These are phyloP conservation scores for Naganishia onofrii DNA, from an alignment of 768 basidiomycete genomes.

Conservation along the genomic window DNA sequence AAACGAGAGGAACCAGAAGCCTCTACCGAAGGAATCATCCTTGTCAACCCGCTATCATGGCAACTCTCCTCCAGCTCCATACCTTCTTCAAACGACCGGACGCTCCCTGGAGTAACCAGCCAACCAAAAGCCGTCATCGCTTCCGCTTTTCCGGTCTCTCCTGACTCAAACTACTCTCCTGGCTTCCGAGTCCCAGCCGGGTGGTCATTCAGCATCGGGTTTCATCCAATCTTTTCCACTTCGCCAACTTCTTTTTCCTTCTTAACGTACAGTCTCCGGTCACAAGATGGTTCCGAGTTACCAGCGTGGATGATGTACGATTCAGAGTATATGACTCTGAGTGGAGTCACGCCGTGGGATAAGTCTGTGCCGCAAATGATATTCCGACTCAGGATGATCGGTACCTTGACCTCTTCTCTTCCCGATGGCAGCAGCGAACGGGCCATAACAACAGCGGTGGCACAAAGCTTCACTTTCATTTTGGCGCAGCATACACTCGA, in stretches of 20 bases:
- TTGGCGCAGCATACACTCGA: constrained; percentile 1
- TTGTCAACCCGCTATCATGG: constrained; percentile 17
- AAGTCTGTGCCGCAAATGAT: neutral
- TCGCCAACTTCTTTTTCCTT: constrained; percentile 27
- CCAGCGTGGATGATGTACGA: constrained; percentile 77
- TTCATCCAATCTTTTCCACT: constrained; percentile 64
- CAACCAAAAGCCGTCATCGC: constrained; percentile 55
- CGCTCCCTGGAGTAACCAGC: neutral
- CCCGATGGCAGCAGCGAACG: too few species aligned
- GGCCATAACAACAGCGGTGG: neutral
- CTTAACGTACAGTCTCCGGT: constrained; percentile 58
- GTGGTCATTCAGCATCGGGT: constrained; percentile 90
- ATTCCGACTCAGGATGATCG: neutral
- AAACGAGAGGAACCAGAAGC: neutral
- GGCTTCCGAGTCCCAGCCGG: constrained; percentile 68
- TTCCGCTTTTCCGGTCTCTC: constrained; percentile 65
- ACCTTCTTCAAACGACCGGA: neutral
- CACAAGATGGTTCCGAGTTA: constrained; percentile 66
- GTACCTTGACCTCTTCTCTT: neutral
- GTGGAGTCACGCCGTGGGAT: constrained; percentile 4
- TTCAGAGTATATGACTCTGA: constrained; percentile 28
- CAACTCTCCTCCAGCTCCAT: constrained; percentile 6
- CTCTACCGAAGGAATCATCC: neutral
- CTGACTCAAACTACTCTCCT: constrained; percentile 55
- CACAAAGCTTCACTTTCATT: constrained; percentile 11